Evolutionary conservation across 2,329 filamentous ascomycete genomes (phyloP), one percentile per base, ranked within the genome.

Genomic region (Ascochyta pisi): DNA sequence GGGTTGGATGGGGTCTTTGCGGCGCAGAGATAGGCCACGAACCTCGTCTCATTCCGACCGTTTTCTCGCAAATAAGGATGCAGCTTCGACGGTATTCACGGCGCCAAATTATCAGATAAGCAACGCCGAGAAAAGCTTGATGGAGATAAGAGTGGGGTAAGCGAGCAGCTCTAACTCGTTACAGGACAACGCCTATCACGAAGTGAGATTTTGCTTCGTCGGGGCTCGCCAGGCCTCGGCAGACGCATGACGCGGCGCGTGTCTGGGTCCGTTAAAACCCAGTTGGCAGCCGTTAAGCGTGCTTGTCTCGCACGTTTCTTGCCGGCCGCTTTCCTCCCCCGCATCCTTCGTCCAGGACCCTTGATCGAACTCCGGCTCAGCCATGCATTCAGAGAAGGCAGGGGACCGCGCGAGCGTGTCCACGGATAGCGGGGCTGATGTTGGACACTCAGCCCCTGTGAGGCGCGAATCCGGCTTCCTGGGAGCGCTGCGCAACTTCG

Each of bases 91-190:
- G 16, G 13, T n/a, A 27, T 24, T 24, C 29, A 19, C 15, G 38
- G 23, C 47, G 39, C 47, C 34, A 38, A 40, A 44, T 33, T 35
- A 38, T 44, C n/a, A 35, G 33, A 54, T 47, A 57, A 62, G 54
- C 55, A 59, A 55, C 56, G 56, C 56, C 52, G 42, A 57, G 55
- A 54, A 62, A 61, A 56, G 58, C 60, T 64, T 63, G 55, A 54
- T 34, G 26, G 10, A 34, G 60, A 63, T 65, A 65, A 63, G 62
- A 58, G 57, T 62, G 58, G 60, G 45, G 49, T 50, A 31, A n/a
- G 22, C 38, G 33, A 48, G 43, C 39, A 51, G 51, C 40, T 56
- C 37, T 46, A 51, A 47, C 58, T 62, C 56, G 34, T 16, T 33
- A 60, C 54, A 53, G 27, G 59, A 58, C 54, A 62, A 34, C 48